Base-by-base conservation (phyloP, 257 asterid species). In the Ocimum tenuiflorum region DNA sequence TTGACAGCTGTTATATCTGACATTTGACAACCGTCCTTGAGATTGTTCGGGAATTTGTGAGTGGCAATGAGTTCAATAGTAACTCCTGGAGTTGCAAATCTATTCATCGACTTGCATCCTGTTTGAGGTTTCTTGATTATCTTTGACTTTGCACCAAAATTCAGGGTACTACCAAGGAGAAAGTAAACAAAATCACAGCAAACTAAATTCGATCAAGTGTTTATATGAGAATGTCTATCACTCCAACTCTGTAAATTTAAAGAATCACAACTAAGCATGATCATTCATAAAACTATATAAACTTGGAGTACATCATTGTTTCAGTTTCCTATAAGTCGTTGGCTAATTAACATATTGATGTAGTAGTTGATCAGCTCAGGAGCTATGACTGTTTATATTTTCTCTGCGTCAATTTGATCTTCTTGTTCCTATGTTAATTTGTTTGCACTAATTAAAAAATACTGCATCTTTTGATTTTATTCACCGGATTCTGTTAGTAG, bases 261-360 rank as follows among this genome's bases (percentile, higher is more conserved):
- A n/a, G n/a, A n/a, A n/a, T n/a, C n/a, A n/a, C n/a, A n/a, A n/a
- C n/a, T n/a, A 15, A 50, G 20, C 15, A 23, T 36, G 19, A 23
- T 42, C 69, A 38, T 65, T 18, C 41, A 17, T 66, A 31, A 8
- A 61, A 17, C 59, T 53, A 27, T 10, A 3, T 0, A 33, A 7
- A 35, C 33, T 22, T 69, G 43, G 24, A 24, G 57, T 58, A 14
- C 39, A 46, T 23, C 15, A 29, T 46, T 39, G 41, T 61, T 50
- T 51, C 15, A 49, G 19, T 33, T 15, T 24, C 33, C 27, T 35
- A 8, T 42, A 20, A 31, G 48, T 52, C 43, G 33, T 51, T 39
- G 50, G 69, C 38, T 63, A 62, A 59, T 45, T 52, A 15, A 49
- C 51, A 19, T 47, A 54, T 18, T 67, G 47, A 57, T 45, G 48